Base-by-base conservation (phyloP, 495 filamentous ascomycete species). In the Tuber microsphaerosporum region DNA sequence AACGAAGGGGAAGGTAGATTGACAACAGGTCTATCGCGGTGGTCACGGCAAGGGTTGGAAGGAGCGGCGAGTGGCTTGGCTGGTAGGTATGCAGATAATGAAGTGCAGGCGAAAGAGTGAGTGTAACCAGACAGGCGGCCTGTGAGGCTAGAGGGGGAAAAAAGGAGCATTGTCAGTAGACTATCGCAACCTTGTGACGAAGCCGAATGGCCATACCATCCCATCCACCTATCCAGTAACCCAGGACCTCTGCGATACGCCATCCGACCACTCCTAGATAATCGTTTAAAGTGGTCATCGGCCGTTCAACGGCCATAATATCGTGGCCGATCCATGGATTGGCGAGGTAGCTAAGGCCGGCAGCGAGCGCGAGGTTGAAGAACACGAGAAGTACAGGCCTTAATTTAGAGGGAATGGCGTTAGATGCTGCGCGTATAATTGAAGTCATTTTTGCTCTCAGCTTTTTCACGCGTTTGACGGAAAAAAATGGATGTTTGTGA, bases 41-140 rank as follows among this genome's bases (percentile, higher is more conserved):
- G 44, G 65, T 42, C n/a, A 61, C 69, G 17, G 80, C 45, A 41
- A 82, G 80, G 43, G 81, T 81, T 20, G 81, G 80, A 20, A 82
- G 45, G 17, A 81, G 75, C 37, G 77, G 76, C 14, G 81, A 79
- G 71, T 82, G 81, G 19, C 71, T 69, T 7, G 81, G 81, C 37
- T 80, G 77, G 72, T 77, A 82, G 1, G 81, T 82, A 51, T 82
- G 81, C 71, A 80, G 72, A 51, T 72, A 82, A 61, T 82, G 80
- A 68, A 82, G 76, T 4, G 43, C 56, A 19, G 81, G 80, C 2
- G 81, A 75, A 70, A 80, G 75, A 20, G 81, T 78, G 70, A 82
- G 81, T 41, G 74, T 75, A 19, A 72, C 74, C 17, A 83, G 76
- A 43, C 73, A 83, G 61, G 80, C 80, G 19, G 81, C 81, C 72